Percentiles rank a stretch among this genome's conserved stretches.
These are phyloP conservation scores for Gyromitra esculenta DNA, from an alignment of 2,329 filamentous ascomycete species.

Conservation along the genomic window DNA sequence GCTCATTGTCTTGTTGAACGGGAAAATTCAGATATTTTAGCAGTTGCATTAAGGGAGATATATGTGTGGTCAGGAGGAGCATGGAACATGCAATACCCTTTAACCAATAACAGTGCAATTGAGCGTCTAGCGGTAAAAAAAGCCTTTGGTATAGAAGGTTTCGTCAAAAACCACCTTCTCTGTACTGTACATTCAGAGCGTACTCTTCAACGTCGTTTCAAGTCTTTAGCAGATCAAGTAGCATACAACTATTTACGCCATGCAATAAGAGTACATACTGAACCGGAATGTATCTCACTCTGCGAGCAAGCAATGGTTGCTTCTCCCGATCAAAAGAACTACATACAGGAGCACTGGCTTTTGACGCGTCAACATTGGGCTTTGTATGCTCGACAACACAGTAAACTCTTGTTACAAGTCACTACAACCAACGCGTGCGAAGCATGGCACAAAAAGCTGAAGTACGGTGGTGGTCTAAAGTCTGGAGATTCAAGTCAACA, in stretches of 20 bases:
- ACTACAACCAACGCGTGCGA: constrained; percentile 13
- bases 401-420: neutral
- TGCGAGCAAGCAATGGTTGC: neutral
- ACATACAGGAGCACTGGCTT: neutral
- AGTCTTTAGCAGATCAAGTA: neutral
- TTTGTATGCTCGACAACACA: neutral
- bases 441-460: constrained; percentile 1
- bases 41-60: neutral
- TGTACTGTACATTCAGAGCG: constrained; percentile 22
- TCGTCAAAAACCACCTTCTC: constrained; percentile 10
- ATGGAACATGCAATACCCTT: constrained; percentile 24
- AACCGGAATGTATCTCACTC: neutral
- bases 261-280: no score
- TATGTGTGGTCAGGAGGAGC: constrained; percentile 30
- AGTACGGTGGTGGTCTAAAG: neutral
- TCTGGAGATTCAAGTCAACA: neutral
- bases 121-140: constrained; percentile 8
- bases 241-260: neutral
- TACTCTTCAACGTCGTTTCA: neutral
- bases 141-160: neutral
- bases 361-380: neutral
- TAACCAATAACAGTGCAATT: constrained; percentile 30
- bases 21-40: constrained; percentile 28
- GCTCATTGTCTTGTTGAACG: constrained; percentile 17
- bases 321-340: neutral